Evolutionary conservation across 345 rosid genomes (phyloP), one percentile per base, ranked within the genome.

Genomic region (Physaria fendleri): DNA sequence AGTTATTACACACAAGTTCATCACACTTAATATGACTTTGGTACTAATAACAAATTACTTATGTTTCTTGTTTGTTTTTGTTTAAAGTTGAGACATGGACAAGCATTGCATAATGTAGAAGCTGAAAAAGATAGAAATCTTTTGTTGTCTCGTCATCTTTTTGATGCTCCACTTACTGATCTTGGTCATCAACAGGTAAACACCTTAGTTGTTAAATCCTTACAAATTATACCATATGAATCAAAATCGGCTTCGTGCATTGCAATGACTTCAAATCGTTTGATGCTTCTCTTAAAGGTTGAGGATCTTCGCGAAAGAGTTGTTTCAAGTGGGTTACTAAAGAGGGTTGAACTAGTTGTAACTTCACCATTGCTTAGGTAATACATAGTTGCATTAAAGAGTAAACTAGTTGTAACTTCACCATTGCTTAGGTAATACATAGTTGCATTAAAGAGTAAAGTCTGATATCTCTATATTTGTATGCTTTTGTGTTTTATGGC

Each of bases 21-120:
- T 18, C 21, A 38, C 35, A 41, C 21, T 21, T 33, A 43, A 11
- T 13, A 60, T 30, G 14, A 25, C 30, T 18, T 24, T 45, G 11
- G 9, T 56, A 27, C 21, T 63, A 6, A 34, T 69, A n/a, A 8
- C 6, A 5, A 55, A 39, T 4, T 23, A 28, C 17, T 57, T 4
- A n/a, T 41, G 1, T 32, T 47, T 39, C 10, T 8, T 56, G 1
- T 39, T 40, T 63, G 2, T 6, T 46, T 39, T 13, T 32, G n/a
- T n/a, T 15, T 54, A 4, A 71, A 86, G 94, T 68, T 86, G 68
- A 78, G 95, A 77, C 95, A 86, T 63, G 90, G 85, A 40, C 79
- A 83, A 67, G 95, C 85, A 5, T 27, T 70, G 51, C 90, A 86
- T 74, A 86, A 86, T 38, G 78, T 78, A 4, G 85, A 75, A 56